phyloP scores from a whole-genome alignment of 2,329 filamentous ascomycete genomes.

The Acrodontium crateriforme region DNA sequence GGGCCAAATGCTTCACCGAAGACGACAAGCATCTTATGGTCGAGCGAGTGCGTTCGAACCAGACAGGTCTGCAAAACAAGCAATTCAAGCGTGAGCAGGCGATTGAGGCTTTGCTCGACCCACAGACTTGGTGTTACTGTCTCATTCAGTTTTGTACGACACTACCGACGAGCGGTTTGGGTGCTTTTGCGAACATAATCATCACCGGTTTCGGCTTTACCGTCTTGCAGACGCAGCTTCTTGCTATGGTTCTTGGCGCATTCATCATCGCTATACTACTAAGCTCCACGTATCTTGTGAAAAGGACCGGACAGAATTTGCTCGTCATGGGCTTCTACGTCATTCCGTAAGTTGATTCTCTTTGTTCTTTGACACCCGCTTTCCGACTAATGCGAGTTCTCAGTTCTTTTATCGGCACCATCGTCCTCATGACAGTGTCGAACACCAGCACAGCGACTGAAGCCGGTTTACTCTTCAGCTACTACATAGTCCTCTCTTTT shows the following conservation, averaged over 20 bases:
- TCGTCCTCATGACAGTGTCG: constrained; percentile 18
- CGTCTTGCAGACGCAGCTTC: constrained; percentile 16
- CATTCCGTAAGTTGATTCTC: too few species aligned
- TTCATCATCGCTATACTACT: constrained; percentile 28
- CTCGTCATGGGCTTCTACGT: constrained; percentile 52
- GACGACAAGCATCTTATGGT: constrained; percentile 42
- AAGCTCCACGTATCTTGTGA: constrained; percentile 11
- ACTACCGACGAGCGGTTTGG: constrained; percentile 30
- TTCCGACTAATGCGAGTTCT: constrained; percentile 15
- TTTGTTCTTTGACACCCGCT: too few species aligned
- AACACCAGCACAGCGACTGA: constrained; percentile 24
- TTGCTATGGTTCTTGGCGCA: constrained; percentile 46
- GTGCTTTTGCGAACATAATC: constrained; percentile 22
- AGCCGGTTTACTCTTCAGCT: constrained; percentile 28
- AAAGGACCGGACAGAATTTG: constrained; percentile 36
- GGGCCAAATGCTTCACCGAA: constrained; percentile 44
- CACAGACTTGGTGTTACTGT: constrained; percentile 31
- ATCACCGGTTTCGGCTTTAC: constrained; percentile 20
- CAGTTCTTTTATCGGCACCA: constrained; percentile 17
- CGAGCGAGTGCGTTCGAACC: constrained; percentile 32
- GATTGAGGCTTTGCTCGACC: constrained; percentile 30
- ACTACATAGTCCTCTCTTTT: constrained; percentile 26
- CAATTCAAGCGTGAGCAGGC: constrained; percentile 35
- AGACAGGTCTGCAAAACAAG: constrained; percentile 39
- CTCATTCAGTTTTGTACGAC: constrained; percentile 21